Conservation (phyloP, 331 rosid species). For the Acacia pycnantha region DNA sequence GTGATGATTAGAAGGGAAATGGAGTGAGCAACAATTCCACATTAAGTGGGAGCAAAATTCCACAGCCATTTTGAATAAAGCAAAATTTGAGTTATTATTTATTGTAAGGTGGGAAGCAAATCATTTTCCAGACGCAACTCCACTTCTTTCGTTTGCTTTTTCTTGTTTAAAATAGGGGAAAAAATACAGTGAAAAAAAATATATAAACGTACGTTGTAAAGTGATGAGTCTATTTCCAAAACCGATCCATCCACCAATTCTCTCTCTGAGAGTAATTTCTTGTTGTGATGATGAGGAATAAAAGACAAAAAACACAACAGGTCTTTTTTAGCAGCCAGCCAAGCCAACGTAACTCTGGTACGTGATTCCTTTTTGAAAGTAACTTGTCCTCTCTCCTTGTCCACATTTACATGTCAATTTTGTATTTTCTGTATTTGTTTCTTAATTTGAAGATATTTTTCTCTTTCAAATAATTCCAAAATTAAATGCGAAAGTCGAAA, state of each 20-base stretch:
- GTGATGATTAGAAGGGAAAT: slow-evolving; percentile 22
- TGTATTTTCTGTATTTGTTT: not conserved
- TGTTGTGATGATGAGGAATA: not conserved
- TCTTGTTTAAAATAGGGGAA: not conserved
- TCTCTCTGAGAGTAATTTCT: not conserved
- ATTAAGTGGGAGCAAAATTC: slow-evolving; percentile 24
- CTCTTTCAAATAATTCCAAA: not conserved
- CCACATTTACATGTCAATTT: not conserved
- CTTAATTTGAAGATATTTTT: not conserved
- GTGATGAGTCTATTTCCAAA: not conserved
- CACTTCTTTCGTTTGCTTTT: not conserved
- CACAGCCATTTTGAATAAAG: not conserved
- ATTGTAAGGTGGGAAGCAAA: not conserved
- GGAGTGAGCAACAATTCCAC: not conserved
- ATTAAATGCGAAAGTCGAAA: not conserved
- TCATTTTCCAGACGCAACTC: not conserved
- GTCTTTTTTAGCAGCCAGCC: not conserved
- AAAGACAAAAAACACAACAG: not conserved
- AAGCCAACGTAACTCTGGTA: too few species aligned
- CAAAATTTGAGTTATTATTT: not conserved
- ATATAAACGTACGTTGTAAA: too few species aligned
- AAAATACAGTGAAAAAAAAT: not conserved
- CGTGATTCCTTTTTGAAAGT: not conserved
- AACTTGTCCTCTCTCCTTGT: not conserved
- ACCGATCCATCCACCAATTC: not conserved